Evolutionary conservation across 2,329 filamentous ascomycete genomes (phyloP).

Genomic region (Penicillium digitatum): DNA sequence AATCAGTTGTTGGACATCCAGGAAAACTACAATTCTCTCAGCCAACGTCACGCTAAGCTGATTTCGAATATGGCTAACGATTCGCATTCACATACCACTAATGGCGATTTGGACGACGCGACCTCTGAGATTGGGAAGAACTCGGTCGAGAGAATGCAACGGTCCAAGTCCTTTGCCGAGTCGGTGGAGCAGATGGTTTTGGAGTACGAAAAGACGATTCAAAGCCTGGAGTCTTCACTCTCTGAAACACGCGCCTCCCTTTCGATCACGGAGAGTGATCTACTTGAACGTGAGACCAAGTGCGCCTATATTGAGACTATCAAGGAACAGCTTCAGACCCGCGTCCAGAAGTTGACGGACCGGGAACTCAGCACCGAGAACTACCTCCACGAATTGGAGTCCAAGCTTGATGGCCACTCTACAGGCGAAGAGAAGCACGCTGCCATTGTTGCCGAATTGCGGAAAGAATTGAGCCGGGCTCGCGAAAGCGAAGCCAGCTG

Average conservation of each 20-base stretch:
- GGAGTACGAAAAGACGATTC: conserved; percentile 98
- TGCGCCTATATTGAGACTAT: conserved; percentile 91
- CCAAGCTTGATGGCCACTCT: conserved; percentile 83
- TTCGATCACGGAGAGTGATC: conserved; percentile 75
- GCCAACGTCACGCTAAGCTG: conserved; percentile 88
- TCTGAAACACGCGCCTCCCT: conserved; percentile 81
- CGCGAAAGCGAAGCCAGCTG: conserved; percentile 85
- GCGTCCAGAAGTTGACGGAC: conserved; percentile 89
- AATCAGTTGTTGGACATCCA: conserved; percentile 89
- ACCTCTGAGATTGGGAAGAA: conserved; percentile 64
- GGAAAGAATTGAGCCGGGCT: conserved; percentile 83
- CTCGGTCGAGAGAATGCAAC: conserved; percentile 81
- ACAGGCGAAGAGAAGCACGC: conserved; percentile 91
- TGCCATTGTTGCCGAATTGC: conserved; percentile 76
- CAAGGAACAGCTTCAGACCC: conserved; percentile 80
- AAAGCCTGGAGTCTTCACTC: conserved; percentile 84
- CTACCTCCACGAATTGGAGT: conserved; percentile 87
- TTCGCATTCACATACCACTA: conserved; percentile 52
- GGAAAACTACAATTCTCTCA: conserved; percentile 89
- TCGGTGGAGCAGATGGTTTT: conserved; percentile 94
- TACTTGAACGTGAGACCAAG: conserved; percentile 90
- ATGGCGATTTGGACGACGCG: conserved; percentile 40
- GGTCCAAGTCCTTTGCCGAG: conserved; percentile 92
- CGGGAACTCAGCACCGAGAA: conserved; percentile 87
- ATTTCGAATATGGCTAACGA: conserved; percentile 91